These are phyloP conservation scores for Trametes pubescens DNA, from an alignment of 1,284 basidiomycete species.

Conservation along the genomic window DNA sequence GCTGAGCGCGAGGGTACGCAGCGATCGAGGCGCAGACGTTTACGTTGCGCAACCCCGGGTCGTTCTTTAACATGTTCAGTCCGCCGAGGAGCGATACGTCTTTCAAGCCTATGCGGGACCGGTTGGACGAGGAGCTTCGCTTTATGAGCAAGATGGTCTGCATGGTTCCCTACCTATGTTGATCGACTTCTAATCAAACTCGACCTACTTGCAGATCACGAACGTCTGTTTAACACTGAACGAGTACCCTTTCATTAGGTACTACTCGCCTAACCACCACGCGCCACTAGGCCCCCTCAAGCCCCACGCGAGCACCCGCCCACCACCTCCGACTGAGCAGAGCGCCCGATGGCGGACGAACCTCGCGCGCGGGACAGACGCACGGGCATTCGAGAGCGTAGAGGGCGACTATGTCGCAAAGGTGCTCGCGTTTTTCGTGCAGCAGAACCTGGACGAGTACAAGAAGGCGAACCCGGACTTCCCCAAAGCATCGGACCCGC, in stretches of 20 bases:
- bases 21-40: slow-evolving; percentile 88
- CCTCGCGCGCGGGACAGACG: slow-evolving; percentile 70
- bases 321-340: slow-evolving; percentile 68
- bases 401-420: slow-evolving; percentile 81
- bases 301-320: slow-evolving; percentile 64
- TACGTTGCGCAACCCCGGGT: slow-evolving; percentile 75
- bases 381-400: slow-evolving; percentile 69
- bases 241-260: slow-evolving; percentile 95
- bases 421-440: slow-evolving; percentile 84
- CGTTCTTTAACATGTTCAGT: slow-evolving; percentile 89
- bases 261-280: slow-evolving; percentile 89
- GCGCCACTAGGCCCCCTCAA: slow-evolving; percentile 87
- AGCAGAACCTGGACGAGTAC: slow-evolving; percentile 84
- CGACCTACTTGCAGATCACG: slow-evolving; percentile 80
- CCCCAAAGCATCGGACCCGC: slow-evolving; percentile 73
- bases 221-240: slow-evolving; percentile 93
- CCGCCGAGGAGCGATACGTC: slow-evolving; percentile 76
- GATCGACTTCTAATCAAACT: background rate
- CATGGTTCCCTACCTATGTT: background rate
- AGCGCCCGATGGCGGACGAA: slow-evolving; percentile 77
- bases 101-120: slow-evolving; percentile 65
- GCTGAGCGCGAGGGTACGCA: slow-evolving; percentile 42
- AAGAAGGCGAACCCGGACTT: slow-evolving; percentile 88
- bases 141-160: slow-evolving; percentile 76
- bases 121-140: slow-evolving; percentile 85